Percentiles rank a stretch among this genome's conserved stretches.
Evolutionary conservation across 352 stramenopile species (phyloP).

Genomic region (Phytophthora pluvialis): DNA sequence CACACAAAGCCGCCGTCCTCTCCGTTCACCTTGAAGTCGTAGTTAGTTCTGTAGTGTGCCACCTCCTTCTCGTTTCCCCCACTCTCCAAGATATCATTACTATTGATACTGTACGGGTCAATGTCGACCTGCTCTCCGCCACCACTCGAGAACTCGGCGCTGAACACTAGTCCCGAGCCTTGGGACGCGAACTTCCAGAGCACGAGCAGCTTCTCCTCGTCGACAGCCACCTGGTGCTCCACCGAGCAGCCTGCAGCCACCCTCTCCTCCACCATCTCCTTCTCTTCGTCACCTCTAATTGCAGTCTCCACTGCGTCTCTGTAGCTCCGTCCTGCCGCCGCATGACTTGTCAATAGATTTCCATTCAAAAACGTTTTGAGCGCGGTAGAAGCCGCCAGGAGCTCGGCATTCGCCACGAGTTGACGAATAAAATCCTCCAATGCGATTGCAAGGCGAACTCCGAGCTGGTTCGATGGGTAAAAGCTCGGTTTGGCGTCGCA

Average conservation of each 20-base stretch:
- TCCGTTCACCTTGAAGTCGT: conserved; percentile 21
- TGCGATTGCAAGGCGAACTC: conserved; percentile 25
- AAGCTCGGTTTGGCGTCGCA: conserved; percentile 21
- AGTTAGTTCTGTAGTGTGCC: conserved; percentile 41
- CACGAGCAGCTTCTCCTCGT: conserved; percentile 34
- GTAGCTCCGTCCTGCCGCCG: conserved; percentile 24
- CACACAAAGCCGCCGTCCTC: conserved; percentile 23
- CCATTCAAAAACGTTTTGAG: conserved; percentile 40
- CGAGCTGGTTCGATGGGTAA: conserved; percentile 20
- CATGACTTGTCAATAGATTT: conserved; percentile 27
- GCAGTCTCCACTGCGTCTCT: conserved; percentile 25
- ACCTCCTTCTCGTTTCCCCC: conserved; percentile 22
- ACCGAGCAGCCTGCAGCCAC: conserved; percentile 40
- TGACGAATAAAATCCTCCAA: conserved; percentile 36
- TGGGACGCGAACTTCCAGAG: conserved; percentile 55
- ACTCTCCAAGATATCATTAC: background rate
- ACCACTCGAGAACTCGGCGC: conserved; percentile 28
- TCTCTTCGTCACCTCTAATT: conserved; percentile 1
- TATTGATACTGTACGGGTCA: conserved; percentile 38
- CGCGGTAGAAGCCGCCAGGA: conserved; percentile 25
- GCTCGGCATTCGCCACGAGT: conserved; percentile 22
- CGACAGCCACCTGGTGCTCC: conserved; percentile 28
- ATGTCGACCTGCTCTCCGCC: background rate
- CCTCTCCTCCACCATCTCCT: conserved; percentile 10
- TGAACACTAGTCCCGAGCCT: conserved; percentile 36